Base-by-base conservation (phyloP, 495 filamentous ascomycete genomes). In the Diplogelasinospora grovesii region DNA sequence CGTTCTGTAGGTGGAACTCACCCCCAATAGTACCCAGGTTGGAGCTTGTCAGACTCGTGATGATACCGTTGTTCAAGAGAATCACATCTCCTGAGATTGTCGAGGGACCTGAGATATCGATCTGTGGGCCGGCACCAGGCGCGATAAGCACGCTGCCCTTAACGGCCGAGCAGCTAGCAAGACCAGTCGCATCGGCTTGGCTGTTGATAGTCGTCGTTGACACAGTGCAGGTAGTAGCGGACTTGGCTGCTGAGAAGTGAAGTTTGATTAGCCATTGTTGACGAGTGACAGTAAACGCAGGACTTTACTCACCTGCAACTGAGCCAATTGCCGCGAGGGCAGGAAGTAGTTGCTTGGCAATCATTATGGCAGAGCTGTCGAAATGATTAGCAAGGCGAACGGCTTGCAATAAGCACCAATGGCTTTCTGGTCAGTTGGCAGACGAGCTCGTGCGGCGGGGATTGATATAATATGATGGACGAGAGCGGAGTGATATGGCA, bases 331-430 rank as follows among this genome's bases (percentile, higher is more conserved):
- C 87, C 64, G 89, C 64, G 29, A 77, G 75, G 59, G 86, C 82
- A 53, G 93, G 71, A 46, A 88, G 60, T 65, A 87, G 73, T 57
- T 81, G 78, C 66, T 75, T 68, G 69, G 80, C 72, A 60, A 81
- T 74, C 90, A 97, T 95, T 59, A 58, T 73, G 74, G 50, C 37
- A 41, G 41, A 39, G 53, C 58, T 61, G 38, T 33, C 32, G 44
- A 38, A 46, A 57, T 59, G 57, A 50, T 63, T 46, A 52, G 36
- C 38, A 33, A 10, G n/a, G 14, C 21, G n/a, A 33, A 33, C 14
- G 14, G 14, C n/a, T 33, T n/a, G n/a, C n/a, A n/a, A n/a, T n/a
- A n/a, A n/a, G n/a, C n/a, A n/a, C n/a, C n/a, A n/a, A 24, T 35
- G 23, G 22, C 23, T 9, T 39, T 25, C n/a, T n/a, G n/a, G 25